These are phyloP conservation scores for Trichoderma sp. DNA, from an alignment of 2,329 filamentous ascomycete species.

Conservation along the genomic window DNA sequence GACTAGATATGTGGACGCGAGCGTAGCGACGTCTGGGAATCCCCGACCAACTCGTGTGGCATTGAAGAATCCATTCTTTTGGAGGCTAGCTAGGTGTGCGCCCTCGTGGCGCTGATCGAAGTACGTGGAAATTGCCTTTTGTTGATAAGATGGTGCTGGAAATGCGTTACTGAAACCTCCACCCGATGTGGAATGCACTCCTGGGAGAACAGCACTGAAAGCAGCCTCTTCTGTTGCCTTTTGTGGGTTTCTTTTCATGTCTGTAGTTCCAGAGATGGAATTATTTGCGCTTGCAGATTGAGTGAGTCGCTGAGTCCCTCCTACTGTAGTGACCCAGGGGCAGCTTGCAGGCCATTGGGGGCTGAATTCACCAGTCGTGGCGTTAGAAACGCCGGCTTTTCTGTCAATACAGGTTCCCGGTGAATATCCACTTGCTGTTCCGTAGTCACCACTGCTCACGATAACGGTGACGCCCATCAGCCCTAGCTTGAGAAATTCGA, in stretches of 20 bases:
- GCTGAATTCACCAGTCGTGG: neutral
- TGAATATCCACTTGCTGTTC: neutral
- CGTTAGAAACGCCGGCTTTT: neutral
- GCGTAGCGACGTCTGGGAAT: neutral
- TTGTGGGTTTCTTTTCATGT: neutral
- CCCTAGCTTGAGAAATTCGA: neutral
- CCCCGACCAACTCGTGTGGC: neutral
- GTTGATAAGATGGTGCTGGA: neutral
- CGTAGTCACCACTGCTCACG: neutral
- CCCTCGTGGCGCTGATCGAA: neutral
- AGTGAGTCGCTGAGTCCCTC: neutral
- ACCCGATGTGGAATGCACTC: neutral
- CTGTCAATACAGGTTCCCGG: neutral
- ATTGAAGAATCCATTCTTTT: neutral
- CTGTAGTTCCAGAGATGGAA: neutral
- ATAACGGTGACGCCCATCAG: neutral
- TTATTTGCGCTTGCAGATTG: neutral
- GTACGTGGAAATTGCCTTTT: neutral
- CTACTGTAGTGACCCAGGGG: neutral
- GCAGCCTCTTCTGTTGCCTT: neutral
- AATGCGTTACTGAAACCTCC: neutral
- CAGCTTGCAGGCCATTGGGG: neutral
- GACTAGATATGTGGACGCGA: neutral
- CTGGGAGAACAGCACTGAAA: neutral
- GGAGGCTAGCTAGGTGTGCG: neutral